Evolutionary conservation across 495 filamentous ascomycete species (phyloP), one percentile per base, ranked within the genome.

Genomic region (Neurospora africana): DNA sequence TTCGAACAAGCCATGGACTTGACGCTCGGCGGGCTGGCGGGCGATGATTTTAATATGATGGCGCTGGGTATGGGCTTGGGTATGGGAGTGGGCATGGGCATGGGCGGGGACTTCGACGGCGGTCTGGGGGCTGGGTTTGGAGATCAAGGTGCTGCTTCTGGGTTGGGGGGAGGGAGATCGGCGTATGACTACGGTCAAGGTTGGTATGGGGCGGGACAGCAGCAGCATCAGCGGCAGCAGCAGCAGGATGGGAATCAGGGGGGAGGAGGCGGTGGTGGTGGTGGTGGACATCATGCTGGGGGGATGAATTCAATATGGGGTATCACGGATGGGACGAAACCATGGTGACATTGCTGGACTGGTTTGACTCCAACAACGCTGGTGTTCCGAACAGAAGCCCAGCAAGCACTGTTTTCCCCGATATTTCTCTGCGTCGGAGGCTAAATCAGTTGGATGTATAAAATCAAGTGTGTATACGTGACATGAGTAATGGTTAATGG

Each of bases 1-100:
- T 83, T 86, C 68, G 84, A 85, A 69, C 82, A 86, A 68, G 85
- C 83, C 5, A 82, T 87, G 78, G 85, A 84, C 33, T 80, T 86
- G 75, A 84, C 84, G 13, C 75, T 89, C 23, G 86, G 80, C 13
- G 81, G 79, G 7, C 77, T 83, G 11, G 73, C 75, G 15, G 78
- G 75, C 68, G 76, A 75, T 5, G 53, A 35, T 7, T 65, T 65
- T 4, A 27, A 19, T 30, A 27, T 65, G 27, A 58, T 65, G 53
- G 53, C 47, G 47, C 23, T 58, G 21, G 77, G 74, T 33, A 72
- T 77, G 70, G 74, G 71, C 36, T 61, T 73, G 37, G 76, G 74
- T 36, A 75, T 80, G 68, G 77, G 74, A 30, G 74, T 81, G 68
- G 75, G 77, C 33, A 67, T 70, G 41, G 43, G 8, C 2, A 27